Conservation (phyloP, 2,329 filamentous ascomycete genomes). For the Elsinoe australis region DNA sequence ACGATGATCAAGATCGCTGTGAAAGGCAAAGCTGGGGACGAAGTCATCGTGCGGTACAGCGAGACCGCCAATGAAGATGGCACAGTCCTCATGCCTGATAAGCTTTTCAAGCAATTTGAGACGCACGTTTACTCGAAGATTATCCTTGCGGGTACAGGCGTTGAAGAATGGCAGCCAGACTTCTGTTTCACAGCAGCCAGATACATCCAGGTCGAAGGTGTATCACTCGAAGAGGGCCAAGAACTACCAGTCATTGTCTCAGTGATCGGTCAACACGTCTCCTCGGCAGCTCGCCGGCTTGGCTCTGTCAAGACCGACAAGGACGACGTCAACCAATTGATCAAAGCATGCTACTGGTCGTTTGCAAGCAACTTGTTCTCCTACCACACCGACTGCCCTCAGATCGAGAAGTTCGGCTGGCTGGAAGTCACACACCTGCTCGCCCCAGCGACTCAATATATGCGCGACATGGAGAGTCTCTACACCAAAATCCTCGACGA, state of each 20-base stretch:
- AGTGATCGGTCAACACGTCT: slow-evolving; percentile 34
- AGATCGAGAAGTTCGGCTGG: slow-evolving; percentile 44
- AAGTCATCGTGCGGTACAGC: slow-evolving; percentile 29
- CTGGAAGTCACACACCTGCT: slow-evolving; percentile 43
- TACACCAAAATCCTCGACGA: slow-evolving; percentile 44
- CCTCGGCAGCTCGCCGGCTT: slow-evolving; percentile 33
- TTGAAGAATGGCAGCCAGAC: slow-evolving; percentile 35
- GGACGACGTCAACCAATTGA: slow-evolving; percentile 36
- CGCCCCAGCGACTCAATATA: slow-evolving; percentile 40
- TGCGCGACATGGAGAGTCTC: slow-evolving; percentile 41
- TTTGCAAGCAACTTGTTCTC: slow-evolving; percentile 39
- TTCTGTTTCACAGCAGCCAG: slow-evolving; percentile 39
- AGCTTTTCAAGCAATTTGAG: slow-evolving; percentile 34
- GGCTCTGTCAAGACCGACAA: slow-evolving; percentile 36
- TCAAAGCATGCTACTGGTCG: slow-evolving; percentile 41
- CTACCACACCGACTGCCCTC: slow-evolving; percentile 44
- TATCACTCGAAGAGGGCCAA: slow-evolving; percentile 24
- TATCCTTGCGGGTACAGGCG: slow-evolving; percentile 28
- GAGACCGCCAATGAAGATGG: slow-evolving; percentile 29
- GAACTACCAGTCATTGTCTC: slow-evolving; percentile 32
- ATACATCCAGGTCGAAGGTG: slow-evolving; percentile 38
- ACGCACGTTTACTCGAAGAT: slow-evolving; percentile 36
- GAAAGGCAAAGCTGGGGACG: slow-evolving; percentile 26
- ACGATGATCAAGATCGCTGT: slow-evolving; percentile 29
- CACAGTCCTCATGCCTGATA: slow-evolving; percentile 37